Percentiles rank a stretch among this genome's conserved stretches.
phyloP scores from a whole-genome alignment of 2,329 filamentous ascomycete species.

The Thermomyces lanuginosus region DNA sequence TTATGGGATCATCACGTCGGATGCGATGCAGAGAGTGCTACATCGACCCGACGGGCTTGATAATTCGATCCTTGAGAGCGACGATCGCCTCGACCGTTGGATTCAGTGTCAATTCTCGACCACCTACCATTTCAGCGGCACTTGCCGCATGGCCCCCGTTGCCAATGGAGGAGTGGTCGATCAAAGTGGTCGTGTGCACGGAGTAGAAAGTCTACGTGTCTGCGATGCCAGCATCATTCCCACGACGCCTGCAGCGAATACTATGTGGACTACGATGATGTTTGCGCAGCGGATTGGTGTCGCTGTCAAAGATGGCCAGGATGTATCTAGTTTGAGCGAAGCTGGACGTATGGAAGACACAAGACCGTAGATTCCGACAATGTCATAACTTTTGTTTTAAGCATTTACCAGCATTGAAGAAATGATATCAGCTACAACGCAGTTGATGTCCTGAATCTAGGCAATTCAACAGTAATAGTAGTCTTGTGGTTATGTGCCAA shows the following conservation, averaged over 20 bases:
- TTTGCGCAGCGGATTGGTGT: conserved; percentile 7
- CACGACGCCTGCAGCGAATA: conserved; percentile 7
- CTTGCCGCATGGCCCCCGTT: conserved; percentile 6
- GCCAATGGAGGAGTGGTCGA: conserved; percentile 8
- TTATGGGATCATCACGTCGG: conserved; percentile 6
- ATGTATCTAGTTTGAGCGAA: not conserved
- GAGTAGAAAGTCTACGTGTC: conserved; percentile 6
- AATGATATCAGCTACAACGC: too few species aligned
- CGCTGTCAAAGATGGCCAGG: conserved; percentile 6
- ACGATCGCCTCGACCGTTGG: conserved; percentile 6
- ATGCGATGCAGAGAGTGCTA: conserved; percentile 7
- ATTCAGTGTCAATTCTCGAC: conserved; percentile 7
- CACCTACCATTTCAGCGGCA: conserved; percentile 8
- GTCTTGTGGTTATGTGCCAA: too few species aligned
- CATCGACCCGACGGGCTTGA: conserved; percentile 5
- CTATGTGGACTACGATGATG: conserved; percentile 8
- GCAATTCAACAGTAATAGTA: too few species aligned
- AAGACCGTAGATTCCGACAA: too few species aligned
- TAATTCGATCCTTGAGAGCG: conserved; percentile 4
- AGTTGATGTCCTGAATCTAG: too few species aligned
- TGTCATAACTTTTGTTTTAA: too few species aligned
- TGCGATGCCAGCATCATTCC: conserved; percentile 8
- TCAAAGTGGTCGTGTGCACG: conserved; percentile 8
- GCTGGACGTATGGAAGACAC: too few species aligned
- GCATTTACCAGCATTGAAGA: too few species aligned